Evolutionary conservation across 139 green algal species (phyloP).

Genomic region (Pleodorina starrii): DNA sequence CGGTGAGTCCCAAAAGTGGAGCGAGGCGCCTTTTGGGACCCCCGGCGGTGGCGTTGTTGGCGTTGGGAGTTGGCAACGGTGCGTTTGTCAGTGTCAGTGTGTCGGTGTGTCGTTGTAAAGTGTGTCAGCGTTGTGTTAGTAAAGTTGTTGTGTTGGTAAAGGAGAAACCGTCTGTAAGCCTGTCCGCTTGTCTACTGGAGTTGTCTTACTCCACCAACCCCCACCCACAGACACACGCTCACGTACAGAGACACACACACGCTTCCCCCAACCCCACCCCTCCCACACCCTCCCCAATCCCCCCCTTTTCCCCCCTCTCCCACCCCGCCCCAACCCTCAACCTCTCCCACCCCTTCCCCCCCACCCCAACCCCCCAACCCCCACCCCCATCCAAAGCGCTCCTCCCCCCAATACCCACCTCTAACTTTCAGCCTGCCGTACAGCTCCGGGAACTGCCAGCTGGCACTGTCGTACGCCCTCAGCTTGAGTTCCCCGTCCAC

Average conservation of each 20-base stretch:
- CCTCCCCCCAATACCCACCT: background rate
- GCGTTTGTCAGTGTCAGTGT: too few species aligned
- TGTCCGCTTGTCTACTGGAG: too few species aligned
- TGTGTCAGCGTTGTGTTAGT: too few species aligned
- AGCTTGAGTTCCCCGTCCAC: slow-evolving; percentile 85
- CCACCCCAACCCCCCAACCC: background rate
- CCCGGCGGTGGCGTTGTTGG: too few species aligned
- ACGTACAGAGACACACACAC: too few species aligned
- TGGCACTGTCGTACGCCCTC: slow-evolving; percentile 60
- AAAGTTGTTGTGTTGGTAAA: too few species aligned
- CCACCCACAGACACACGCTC: too few species aligned
- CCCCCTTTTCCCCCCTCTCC: background rate
- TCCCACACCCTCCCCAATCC: background rate
- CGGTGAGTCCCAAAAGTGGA: slow-evolving; percentile 97
- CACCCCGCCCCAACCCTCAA: background rate
- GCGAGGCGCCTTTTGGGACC: slow-evolving; percentile 65
- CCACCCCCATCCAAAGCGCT: background rate
- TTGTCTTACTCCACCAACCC: too few species aligned
- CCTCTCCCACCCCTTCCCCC: background rate
- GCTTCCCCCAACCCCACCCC: too few species aligned
- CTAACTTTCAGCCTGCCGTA: slow-evolving; percentile 68
- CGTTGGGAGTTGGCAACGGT: too few species aligned
- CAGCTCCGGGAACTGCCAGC: slow-evolving; percentile 89
- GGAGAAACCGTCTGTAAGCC: too few species aligned
- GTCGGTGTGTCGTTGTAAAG: too few species aligned